phyloP scores from a whole-genome alignment of 2,329 filamentous ascomycete species.

The Fusarium temperatum region DNA sequence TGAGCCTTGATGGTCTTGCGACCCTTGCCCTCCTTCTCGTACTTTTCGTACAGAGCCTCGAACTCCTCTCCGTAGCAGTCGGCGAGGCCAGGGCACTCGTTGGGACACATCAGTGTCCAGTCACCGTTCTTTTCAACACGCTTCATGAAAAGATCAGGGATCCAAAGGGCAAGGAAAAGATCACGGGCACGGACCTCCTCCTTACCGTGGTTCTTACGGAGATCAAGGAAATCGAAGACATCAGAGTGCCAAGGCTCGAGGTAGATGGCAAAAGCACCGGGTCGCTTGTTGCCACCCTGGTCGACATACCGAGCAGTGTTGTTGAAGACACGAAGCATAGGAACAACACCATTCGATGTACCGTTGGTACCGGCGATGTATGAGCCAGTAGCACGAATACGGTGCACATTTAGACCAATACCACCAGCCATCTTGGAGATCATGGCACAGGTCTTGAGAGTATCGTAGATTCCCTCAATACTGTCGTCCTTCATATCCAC shows the following conservation, averaged over 20 bases:
- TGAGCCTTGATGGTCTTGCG: slow-evolving; percentile 94
- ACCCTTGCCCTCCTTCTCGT: slow-evolving; percentile 87
- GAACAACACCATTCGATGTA: slow-evolving; percentile 95
- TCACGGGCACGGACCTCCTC: slow-evolving; percentile 97
- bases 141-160: slow-evolving; percentile 99
- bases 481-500: slow-evolving; percentile 99
- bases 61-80: slow-evolving; percentile 99
- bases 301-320: slow-evolving; percentile 99
- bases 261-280: slow-evolving; percentile 98
- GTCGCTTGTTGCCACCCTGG: slow-evolving; percentile 98
- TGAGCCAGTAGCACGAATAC: slow-evolving; percentile 95
- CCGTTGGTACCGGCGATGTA: slow-evolving; percentile 99
- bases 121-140: slow-evolving; percentile 95
- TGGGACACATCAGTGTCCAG: slow-evolving; percentile 98
- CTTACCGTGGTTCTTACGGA: slow-evolving; percentile 99
- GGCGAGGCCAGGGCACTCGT: slow-evolving; percentile 92
- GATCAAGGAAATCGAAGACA: slow-evolving; percentile 95
- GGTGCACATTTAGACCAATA: slow-evolving; percentile 95
- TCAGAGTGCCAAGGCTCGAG: slow-evolving; percentile 99
- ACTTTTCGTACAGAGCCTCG: slow-evolving; percentile 91
- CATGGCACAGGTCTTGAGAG: slow-evolving; percentile 98
- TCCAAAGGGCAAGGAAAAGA: slow-evolving; percentile 97
- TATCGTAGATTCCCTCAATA: slow-evolving; percentile 99
- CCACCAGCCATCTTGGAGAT: slow-evolving; percentile 99
- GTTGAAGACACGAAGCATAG: slow-evolving; percentile 99